Evolutionary conservation across 1,139 yeast species (phyloP), one percentile per base, ranked within the genome.

Genomic region (Zygoascus meyerae): DNA sequence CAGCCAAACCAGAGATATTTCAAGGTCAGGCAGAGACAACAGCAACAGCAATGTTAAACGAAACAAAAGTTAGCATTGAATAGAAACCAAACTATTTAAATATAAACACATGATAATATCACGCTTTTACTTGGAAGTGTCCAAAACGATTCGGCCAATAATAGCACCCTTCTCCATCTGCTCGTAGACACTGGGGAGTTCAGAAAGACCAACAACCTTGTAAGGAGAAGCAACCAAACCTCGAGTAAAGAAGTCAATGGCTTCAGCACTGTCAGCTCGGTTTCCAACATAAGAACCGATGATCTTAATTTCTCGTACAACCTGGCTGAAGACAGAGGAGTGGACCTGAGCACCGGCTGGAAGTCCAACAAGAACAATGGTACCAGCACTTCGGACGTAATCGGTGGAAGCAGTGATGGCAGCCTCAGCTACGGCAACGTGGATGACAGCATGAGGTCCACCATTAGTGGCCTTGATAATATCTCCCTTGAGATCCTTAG

Each of bases 261-360:
- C 90, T 68, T 83, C 92, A 58, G 80, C 77, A 50, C 87, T 73
- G 66, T 84, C 92, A 51, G 82, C 82, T 67, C 90, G 79, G 75
- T 82, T 83, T 56, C 92, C 92, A 52, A 84, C 92, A 62, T 82
- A 82, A 45, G 90, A 82, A 55, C 90, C 92, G 63, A 73, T 77
- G 61, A 83, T 79, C 63, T 70, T 71, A 61, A 82, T 70, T 44
- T 85, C 76, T 66, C 74, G 80, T 58, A 81, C 74, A 54, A 83
- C 90, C 47, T 83, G 76, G 54, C 68, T 70, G 69, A 83, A 81
- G 49, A 83, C 83, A 46, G 77, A 75, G 29, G 85, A 75, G 53
- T 71, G 69, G 56, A 76, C 77, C 61, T 75, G 73, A 47, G 90
- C 86, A 57, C 77, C 77, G 40, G 85, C 84, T 55, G 94, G 94